phyloP scores from a whole-genome alignment of 306 rosid genomes.

The Elaeagnus macrophylla region DNA sequence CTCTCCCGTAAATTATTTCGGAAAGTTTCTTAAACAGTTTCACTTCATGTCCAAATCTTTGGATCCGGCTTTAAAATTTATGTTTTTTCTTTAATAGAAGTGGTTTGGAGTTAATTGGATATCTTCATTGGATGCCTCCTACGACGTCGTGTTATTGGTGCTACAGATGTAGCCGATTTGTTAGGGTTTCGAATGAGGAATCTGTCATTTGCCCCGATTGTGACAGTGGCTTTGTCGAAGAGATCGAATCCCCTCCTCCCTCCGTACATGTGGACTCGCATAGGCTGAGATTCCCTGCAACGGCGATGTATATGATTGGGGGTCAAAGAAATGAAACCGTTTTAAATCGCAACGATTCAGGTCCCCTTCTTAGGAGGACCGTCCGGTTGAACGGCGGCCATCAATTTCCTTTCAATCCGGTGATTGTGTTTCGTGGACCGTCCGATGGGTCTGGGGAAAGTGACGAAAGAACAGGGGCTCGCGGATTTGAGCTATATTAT shows the following conservation, averaged over 20 bases:
- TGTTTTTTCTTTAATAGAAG: too few species aligned
- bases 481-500: slow-evolving; percentile 62
- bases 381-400: slow-evolving; percentile 52
- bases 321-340: slow-evolving; percentile 2
- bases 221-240: slow-evolving; percentile 53
- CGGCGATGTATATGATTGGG: slow-evolving; percentile 31
- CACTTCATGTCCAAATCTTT: too few species aligned
- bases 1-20: too few species aligned
- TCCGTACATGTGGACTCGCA: slow-evolving; percentile 24
- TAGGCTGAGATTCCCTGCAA: slow-evolving; percentile 31
- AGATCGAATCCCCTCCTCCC: slow-evolving; percentile 24
- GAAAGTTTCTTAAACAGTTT: too few species aligned
- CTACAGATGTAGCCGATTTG: slow-evolving; percentile 37
- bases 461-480: slow-evolving; percentile 24
- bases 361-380: slow-evolving; percentile 31
- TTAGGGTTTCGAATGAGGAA: slow-evolving; percentile 36
- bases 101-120: too few species aligned
- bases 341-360: slow-evolving; percentile 23
- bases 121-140: too few species aligned
- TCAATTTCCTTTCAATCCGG: slow-evolving; percentile 66
- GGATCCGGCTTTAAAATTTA: too few species aligned
- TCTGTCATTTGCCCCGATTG: slow-evolving; percentile 41
- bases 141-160: slow-evolving; percentile 38
- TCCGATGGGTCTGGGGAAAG: slow-evolving; percentile 5
- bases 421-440: slow-evolving; percentile 58